phyloP scores from a whole-genome alignment of 345 rosid species.

The Ceriops zippeliana region DNA sequence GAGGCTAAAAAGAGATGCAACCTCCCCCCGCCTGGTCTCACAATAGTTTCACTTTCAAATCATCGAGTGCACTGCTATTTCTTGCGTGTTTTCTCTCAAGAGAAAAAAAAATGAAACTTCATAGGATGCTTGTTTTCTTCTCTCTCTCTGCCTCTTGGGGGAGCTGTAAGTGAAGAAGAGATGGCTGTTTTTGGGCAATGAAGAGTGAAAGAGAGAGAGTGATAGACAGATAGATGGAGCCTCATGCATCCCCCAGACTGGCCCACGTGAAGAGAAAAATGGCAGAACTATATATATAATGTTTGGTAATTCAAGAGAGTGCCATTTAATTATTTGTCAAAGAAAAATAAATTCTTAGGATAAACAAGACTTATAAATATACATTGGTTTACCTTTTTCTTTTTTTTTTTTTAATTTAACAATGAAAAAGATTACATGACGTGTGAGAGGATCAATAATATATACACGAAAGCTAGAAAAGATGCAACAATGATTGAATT shows the following conservation, averaged over 20 bases:
- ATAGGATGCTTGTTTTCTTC: not conserved
- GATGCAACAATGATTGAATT: too few species aligned
- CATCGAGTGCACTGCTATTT: not conserved
- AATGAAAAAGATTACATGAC: too few species aligned
- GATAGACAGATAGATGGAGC: not conserved
- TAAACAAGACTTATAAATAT: too few species aligned
- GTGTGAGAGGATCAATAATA: too few species aligned
- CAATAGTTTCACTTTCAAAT: not conserved
- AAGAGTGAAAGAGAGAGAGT: slow-evolving; percentile 1
- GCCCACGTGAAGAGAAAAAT: slow-evolving; percentile 17
- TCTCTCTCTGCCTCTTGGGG: not conserved
- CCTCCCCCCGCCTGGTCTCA: not conserved
- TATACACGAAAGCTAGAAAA: too few species aligned
- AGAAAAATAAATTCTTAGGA: too few species aligned
- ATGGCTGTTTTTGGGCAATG: slow-evolving; percentile 18
- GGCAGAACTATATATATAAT: slow-evolving; percentile 2
- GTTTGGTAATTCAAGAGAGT: not conserved
- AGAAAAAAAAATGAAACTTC: not conserved
- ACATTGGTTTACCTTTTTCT: too few species aligned
- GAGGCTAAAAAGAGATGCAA: not conserved
- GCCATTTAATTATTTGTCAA: too few species aligned
- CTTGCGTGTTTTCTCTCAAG: too few species aligned
- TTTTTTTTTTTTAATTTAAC: too few species aligned
- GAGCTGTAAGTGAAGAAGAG: slow-evolving; percentile 9
- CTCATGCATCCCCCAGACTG: slow-evolving; percentile 15